Percentiles rank a stretch among this genome's conserved stretches.
These are phyloP conservation scores for Cryptosporidium ubiquitum DNA, from an alignment of 169 alveolate genomes.

Conservation along the genomic window DNA sequence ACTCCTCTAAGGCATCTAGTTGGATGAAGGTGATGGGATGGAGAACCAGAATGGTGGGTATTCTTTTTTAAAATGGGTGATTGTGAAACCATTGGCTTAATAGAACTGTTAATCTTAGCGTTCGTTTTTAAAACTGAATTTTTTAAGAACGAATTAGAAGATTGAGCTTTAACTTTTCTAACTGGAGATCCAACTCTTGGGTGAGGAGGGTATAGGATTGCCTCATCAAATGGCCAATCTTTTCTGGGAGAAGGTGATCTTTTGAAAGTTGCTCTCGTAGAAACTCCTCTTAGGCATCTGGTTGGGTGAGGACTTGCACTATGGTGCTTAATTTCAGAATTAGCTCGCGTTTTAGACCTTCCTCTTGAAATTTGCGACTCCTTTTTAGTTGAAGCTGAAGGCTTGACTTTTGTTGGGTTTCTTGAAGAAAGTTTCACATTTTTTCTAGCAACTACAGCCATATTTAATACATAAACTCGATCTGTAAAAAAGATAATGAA, in stretches of 20 bases:
- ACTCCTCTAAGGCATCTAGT: constrained; percentile 72
- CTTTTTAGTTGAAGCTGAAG: background rate
- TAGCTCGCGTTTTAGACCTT: background rate
- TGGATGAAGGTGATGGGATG: constrained; percentile 46
- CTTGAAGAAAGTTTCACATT: background rate
- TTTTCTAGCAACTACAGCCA: constrained; percentile 9
- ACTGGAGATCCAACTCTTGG: constrained; percentile 18
- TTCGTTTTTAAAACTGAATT: background rate
- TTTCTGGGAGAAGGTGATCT: constrained; percentile 40
- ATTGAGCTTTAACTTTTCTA: background rate
- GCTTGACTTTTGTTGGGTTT: constrained; percentile 1
- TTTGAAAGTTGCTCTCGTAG: constrained; percentile 29
- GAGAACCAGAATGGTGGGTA: background rate
- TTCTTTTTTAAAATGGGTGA: background rate
- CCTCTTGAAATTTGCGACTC: background rate
- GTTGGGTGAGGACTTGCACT: constrained; percentile 15
- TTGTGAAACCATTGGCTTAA: background rate
- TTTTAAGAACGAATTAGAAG: background rate
- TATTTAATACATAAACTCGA: background rate
- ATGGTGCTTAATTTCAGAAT: constrained; percentile 2
- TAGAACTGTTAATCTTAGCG: background rate
- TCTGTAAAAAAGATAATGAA: background rate
- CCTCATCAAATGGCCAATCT: constrained; percentile 51
- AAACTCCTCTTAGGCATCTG: constrained; percentile 54
- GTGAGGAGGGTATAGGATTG: constrained; percentile 5